Evolutionary conservation across 164 flowering plant genomes (phyloP), one percentile per base, ranked within the genome.

Genomic region (Nymphaea colorata): DNA sequence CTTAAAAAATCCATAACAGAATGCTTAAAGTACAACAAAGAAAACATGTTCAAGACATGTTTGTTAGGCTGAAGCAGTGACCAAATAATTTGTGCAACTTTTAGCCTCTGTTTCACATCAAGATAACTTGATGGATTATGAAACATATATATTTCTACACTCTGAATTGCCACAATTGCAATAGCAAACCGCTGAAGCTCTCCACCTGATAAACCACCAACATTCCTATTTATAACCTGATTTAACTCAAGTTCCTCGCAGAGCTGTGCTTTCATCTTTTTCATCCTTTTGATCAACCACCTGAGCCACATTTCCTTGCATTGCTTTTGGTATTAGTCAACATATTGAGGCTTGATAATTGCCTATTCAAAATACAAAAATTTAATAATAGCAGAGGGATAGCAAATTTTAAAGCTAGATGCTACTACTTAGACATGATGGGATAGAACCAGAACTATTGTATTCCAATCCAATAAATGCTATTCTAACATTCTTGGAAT

Each of bases 91-190:
- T 89, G 89, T 17, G 98, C 98, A 73, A 98, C 99, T 81, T 95
- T 95, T 17, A 91, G 98, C 84, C 99, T 82, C 77, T 95, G 99
- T 72, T 84, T 95, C 63, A 95, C 99, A 85, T 95, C 99, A 71
- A 95, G 97, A 79, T 92, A 92, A 82, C 99, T 90, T 43, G 99
- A 95, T 61, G 99, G 99, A 66, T 95, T 98, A 74, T 95, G 98
- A 80, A 95, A 95, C 96, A 95, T 95, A 71, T 89, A 95, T 60
- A 92, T 92, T 78, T 95, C 99, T 12, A 96, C 98, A 84, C 83
- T 83, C 74, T 89, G 97, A 66, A 90, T 81, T 15, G 94, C 94
- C 71, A 92, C 98, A 72, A 95, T 97, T 69, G 99, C 98, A 79
- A 95, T 95, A 16, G 98, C 96, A 84, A 95, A 95, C 67, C 99